These are phyloP conservation scores for Phascolomyces articulosus DNA, from an alignment of 371 early-diverging fungal genomes.

Conservation along the genomic window DNA sequence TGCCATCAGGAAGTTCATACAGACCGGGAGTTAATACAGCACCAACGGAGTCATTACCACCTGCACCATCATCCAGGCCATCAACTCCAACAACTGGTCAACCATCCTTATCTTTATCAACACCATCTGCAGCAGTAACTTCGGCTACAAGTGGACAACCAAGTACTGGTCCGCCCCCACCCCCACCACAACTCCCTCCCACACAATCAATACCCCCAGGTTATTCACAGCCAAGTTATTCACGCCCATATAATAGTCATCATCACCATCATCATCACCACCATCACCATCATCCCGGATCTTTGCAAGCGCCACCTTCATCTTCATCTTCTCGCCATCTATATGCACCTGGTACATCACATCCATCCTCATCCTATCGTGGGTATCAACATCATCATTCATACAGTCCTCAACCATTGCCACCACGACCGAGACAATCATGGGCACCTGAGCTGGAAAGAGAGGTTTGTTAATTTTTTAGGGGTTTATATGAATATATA, in stretches of 20 bases:
- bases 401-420: conserved; percentile 21
- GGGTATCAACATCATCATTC: conserved; percentile 11
- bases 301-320: conserved; percentile 5
- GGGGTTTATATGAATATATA: too few relatives aligned
- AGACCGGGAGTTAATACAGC: background rate
- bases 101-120: conserved; percentile 4
- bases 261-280: conserved; percentile 6
- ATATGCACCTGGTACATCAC: background rate
- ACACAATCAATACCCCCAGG: background rate
- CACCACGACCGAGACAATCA: conserved; percentile 32
- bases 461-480: conserved; percentile 40
- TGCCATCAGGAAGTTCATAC: background rate
- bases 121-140: background rate
- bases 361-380: conserved; percentile 2
- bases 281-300: background rate
- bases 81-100: conserved; percentile 5
- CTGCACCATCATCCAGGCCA: background rate
- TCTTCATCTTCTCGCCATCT: conserved; percentile 1
- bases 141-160: conserved; percentile 1
- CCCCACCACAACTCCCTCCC: background rate
- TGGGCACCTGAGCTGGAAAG: conserved; percentile 52
- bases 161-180: background rate
- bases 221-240: background rate
- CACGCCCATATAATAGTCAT: background rate
- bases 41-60: background rate